Base-by-base conservation (phyloP, 176 grass and related monocot species). In the Oryza brachyantha region DNA sequence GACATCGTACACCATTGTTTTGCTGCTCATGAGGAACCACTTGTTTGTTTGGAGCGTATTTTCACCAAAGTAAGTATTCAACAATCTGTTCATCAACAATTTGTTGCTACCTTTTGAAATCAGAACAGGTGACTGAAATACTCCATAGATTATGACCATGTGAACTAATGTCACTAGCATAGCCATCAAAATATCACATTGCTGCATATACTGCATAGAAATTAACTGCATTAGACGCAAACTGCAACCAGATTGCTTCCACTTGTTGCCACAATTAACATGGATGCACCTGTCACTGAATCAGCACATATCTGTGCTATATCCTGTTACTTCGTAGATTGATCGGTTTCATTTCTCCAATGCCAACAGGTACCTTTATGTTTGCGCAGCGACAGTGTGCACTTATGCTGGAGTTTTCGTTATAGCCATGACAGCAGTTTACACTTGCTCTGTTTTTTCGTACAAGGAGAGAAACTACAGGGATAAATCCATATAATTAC, bases 31-130 rank as follows among this genome's bases (percentile, higher is more conserved):
- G 92, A 98, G 96, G 78, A 91, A 91, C 71, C 96, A 98, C 87
- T 69, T 98, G 77, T 98, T 98, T 81, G 90, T 94, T 73, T 93
- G 96, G 96, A 98, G 96, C 39, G 90, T 98, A 12, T 98, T 98
- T 86, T 98, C 96, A 57, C 96, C 90, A 64, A 98, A 98, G 92
- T 98, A 89, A 89, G 92, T 87, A 80, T n/a, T 41, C 9, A n/a
- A 62, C 55, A 60, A 14, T 35, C 29, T 69, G 40, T 19, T 76
- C 55, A n/a, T 41, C 9, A n/a, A 62, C 55, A 60, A 14, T 35
- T 37, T 69, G 40, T 19, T 76, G 40, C 16, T 26, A 72, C 54
- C n/a, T 10, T 40, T 26, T 57, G 29, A 52, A 39, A 60, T 3
- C 22, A 73, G 50, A 39, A 76, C 37, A n/a, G n/a, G 42, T 8